A percentile compares a stretch with the other conserved stretches of the same genome.
phyloP scores from a whole-genome alignment of 2,329 filamentous ascomycete genomes.

The Clarireedia homoeocarpa region DNA sequence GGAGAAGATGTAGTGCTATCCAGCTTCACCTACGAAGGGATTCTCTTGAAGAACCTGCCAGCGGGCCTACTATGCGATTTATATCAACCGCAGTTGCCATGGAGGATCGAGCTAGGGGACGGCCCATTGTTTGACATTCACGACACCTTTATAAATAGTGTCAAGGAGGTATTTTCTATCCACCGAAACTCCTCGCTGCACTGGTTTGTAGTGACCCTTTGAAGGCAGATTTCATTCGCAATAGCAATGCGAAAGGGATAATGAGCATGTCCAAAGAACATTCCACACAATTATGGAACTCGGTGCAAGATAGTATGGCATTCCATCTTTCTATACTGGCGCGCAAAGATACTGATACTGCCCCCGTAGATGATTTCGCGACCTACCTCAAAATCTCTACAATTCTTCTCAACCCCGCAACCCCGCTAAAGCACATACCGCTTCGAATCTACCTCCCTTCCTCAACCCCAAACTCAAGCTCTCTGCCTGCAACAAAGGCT shows the following conservation, averaged over 20 bases:
- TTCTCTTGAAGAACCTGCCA: conserved; percentile 64
- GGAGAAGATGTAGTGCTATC: conserved; percentile 32
- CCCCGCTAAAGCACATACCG: conserved; percentile 74
- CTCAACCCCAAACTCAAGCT: conserved; percentile 39
- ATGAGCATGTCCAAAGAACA: conserved; percentile 65
- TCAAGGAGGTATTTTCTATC: conserved; percentile 46
- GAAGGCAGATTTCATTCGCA: conserved; percentile 53
- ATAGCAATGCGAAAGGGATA: conserved; percentile 62
- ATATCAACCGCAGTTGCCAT: conserved; percentile 47
- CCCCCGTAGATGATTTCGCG: conserved; percentile 55
- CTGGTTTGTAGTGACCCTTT: not conserved
- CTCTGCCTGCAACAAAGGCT: conserved; percentile 31
- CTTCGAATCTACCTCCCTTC: conserved; percentile 76
- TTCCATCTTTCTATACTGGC: not conserved
- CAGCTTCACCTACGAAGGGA: conserved; percentile 55
- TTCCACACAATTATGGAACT: conserved; percentile 57
- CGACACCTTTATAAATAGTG: conserved; percentile 60
- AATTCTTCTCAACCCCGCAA: conserved; percentile 68
- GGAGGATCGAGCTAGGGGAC: conserved; percentile 51
- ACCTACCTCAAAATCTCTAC: conserved; percentile 68
- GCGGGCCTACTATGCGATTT: conserved; percentile 62
- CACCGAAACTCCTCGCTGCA: not conserved
- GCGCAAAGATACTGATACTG: not conserved
- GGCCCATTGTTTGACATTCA: conserved; percentile 45
- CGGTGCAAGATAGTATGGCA: conserved; percentile 50